These are phyloP conservation scores for Collybia sp. DNA, from an alignment of 768 basidiomycete genomes.

Conservation along the genomic window DNA sequence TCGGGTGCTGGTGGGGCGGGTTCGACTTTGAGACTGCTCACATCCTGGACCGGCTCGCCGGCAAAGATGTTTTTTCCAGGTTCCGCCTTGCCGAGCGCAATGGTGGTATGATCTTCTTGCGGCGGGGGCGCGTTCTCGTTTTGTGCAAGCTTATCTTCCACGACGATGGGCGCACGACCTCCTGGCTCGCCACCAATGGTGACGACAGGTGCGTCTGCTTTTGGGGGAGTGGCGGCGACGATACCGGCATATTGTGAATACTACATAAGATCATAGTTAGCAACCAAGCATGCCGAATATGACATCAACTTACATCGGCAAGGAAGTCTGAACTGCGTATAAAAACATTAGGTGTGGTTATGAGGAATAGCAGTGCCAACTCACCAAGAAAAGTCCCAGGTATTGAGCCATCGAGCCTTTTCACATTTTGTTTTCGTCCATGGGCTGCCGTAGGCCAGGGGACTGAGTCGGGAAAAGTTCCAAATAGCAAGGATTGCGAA, in stretches of 20 bases:
- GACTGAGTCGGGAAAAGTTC: conserved; percentile 76
- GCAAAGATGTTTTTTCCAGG: conserved; percentile 77
- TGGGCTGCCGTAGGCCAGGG: conserved; percentile 75
- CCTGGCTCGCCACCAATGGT: conserved; percentile 48
- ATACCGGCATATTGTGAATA: conserved; percentile 49
- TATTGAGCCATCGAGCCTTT: conserved; percentile 79
- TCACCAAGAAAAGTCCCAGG: conserved; percentile 95
- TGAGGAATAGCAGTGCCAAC: conserved; percentile 12
- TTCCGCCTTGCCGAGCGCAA: conserved; percentile 52
- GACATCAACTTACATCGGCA: conserved; percentile 46
- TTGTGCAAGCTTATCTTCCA: conserved; percentile 15
- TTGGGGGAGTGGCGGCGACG: conserved; percentile 32
- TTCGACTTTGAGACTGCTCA: conserved; percentile 37
- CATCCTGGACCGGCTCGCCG: conserved; percentile 37
- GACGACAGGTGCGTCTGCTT: conserved; percentile 30
- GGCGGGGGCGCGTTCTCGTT: conserved; percentile 7
- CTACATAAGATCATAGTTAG: conserved; percentile 27
- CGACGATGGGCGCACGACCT: conserved; percentile 52
- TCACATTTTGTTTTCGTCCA: conserved; percentile 86
- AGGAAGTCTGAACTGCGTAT: conserved; percentile 57
- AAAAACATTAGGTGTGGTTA: conserved; percentile 1
- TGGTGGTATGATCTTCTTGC: conserved; percentile 25
- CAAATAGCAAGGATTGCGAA: conserved; percentile 70
- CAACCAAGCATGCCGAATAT: conserved; percentile 1
- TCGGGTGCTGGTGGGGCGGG: conserved; percentile 15